These are phyloP conservation scores for Calonectria henricotiae DNA, from an alignment of 2,329 filamentous ascomycete species.

Conservation along the genomic window DNA sequence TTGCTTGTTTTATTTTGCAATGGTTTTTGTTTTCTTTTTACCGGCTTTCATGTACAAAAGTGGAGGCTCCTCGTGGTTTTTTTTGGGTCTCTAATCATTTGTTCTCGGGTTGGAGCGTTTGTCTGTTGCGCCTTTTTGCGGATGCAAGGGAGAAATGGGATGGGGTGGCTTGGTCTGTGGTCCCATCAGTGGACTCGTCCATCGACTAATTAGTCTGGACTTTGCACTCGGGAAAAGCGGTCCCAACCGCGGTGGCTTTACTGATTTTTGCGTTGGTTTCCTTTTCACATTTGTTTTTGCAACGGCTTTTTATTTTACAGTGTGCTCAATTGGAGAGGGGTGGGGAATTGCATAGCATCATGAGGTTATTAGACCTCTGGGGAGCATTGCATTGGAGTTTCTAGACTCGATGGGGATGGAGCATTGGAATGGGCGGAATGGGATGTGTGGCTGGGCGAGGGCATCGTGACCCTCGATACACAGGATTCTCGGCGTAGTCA, in stretches of 20 bases:
- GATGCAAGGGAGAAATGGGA: constrained; percentile 45
- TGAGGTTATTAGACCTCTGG: constrained; percentile 48
- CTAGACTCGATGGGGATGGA: constrained; percentile 44
- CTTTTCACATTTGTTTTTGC: constrained; percentile 33
- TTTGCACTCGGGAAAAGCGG: constrained; percentile 41
- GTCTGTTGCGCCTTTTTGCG: constrained; percentile 33
- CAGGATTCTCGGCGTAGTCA: constrained; percentile 38
- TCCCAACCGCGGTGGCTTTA: constrained; percentile 38
- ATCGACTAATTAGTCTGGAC: constrained; percentile 42
- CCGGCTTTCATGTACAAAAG: constrained; percentile 36
- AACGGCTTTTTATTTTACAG: constrained; percentile 10
- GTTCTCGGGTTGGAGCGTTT: constrained; percentile 41
- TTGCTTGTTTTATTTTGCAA: constrained; percentile 19
- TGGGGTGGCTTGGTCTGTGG: constrained; percentile 42
- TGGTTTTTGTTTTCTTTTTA: constrained; percentile 5
- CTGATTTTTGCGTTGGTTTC: constrained; percentile 38
- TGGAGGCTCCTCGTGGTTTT: constrained; percentile 33
- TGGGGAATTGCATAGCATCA: constrained; percentile 37
- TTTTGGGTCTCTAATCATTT: constrained; percentile 42
- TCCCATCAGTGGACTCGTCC: constrained; percentile 39
- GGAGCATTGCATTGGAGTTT: constrained; percentile 44
- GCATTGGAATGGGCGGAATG: constrained; percentile 36
- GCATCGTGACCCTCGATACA: constrained; percentile 37
- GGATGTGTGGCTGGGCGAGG: constrained; percentile 36
- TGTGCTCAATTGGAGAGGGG: constrained; percentile 15